phyloP scores from a whole-genome alignment of 306 rosid genomes.

The Leucaena leucocephala region DNA sequence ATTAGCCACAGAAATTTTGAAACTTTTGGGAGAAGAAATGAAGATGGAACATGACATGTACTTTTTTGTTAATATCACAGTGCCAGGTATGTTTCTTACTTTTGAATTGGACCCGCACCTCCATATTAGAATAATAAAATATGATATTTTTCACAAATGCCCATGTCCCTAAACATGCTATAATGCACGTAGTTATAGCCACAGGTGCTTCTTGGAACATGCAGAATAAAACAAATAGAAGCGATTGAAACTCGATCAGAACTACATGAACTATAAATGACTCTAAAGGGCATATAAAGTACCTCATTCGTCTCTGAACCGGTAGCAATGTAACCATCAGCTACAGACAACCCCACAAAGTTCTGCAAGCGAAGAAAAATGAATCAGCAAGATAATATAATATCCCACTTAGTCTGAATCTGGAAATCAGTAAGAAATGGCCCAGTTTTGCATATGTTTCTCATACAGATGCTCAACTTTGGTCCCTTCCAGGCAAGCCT shows the following conservation, averaged over 20 bases:
- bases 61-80: neutral
- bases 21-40: neutral
- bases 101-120: neutral
- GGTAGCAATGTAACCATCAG: constrained; percentile 94
- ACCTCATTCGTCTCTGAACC: constrained; percentile 99
- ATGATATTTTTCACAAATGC: neutral
- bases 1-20: neutral
- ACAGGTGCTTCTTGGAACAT: neutral
- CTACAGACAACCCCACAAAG: constrained; percentile 91
- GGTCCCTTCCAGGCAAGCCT: neutral
- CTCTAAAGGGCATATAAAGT: constrained; percentile 20
- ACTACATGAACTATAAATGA: neutral
- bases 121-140: neutral
- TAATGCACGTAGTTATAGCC: neutral
- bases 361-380: constrained; percentile 64
- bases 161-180: neutral
- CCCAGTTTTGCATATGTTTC: neutral
- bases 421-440: neutral
- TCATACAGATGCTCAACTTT: neutral
- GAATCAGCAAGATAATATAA: constrained; percentile 31
- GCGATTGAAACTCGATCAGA: neutral
- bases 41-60: neutral
- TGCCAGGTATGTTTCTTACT: neutral
- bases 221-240: neutral
- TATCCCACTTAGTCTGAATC: neutral